These are phyloP conservation scores for Heterobasidion occidentale DNA, from an alignment of 1,284 basidiomycete species.

Conservation along the genomic window DNA sequence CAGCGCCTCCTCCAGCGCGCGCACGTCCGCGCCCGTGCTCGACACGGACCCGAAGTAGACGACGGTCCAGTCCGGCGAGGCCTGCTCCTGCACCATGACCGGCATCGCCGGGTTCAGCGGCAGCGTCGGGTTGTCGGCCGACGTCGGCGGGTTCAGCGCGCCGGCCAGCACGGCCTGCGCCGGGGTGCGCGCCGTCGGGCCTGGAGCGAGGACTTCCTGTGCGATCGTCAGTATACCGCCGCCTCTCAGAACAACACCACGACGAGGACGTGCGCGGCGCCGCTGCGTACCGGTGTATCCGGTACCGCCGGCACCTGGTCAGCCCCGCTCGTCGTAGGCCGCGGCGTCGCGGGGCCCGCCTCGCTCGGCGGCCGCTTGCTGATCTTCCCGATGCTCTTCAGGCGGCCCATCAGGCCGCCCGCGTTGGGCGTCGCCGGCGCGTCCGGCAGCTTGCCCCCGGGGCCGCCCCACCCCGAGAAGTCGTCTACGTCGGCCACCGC, in stretches of 20 bases:
- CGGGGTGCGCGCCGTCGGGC: slow-evolving; percentile 34
- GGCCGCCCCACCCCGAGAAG: slow-evolving; percentile 40
- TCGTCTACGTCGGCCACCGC: slow-evolving; percentile 36
- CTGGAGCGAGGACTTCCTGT: slow-evolving; percentile 16
- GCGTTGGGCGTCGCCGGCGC: slow-evolving; percentile 38
- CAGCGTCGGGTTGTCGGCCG: slow-evolving; percentile 68
- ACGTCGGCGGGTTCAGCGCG: slow-evolving; percentile 63
- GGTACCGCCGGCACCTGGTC: slow-evolving; percentile 14
- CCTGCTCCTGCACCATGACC: slow-evolving; percentile 81
- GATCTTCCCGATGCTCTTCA: slow-evolving; percentile 69
- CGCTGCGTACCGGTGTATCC: slow-evolving; percentile 22
- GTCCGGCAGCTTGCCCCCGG: slow-evolving; percentile 24
- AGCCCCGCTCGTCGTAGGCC: slow-evolving; percentile 8
- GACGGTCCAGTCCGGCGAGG: slow-evolving; percentile 69
- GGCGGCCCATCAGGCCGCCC: slow-evolving; percentile 62
- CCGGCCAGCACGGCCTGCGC: slow-evolving; percentile 62
- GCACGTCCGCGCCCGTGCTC: slow-evolving; percentile 56
- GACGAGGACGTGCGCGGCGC: too few relatives aligned
- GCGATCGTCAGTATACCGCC: background rate
- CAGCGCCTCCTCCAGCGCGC: slow-evolving; percentile 68
- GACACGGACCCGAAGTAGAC: slow-evolving; percentile 72
- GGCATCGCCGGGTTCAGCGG: slow-evolving; percentile 56
- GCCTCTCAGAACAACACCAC: background rate
- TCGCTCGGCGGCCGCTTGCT: slow-evolving; percentile 38
- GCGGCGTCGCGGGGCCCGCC: slow-evolving; percentile 21